phyloP scores from a whole-genome alignment of 345 rosid genomes.

The Citrus maxima region DNA sequence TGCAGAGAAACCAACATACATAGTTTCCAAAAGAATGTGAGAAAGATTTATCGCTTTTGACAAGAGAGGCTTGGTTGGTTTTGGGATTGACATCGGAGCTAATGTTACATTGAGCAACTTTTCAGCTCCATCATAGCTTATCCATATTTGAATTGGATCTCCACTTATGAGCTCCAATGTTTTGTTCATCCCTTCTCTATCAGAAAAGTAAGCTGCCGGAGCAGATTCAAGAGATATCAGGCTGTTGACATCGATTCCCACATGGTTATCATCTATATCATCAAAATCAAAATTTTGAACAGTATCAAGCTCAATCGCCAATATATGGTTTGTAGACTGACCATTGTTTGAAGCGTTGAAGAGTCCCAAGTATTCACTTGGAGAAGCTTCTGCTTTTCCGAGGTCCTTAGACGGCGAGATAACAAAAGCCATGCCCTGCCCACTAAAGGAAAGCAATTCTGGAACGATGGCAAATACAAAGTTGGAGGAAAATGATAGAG shows the following conservation, averaged over 20 bases:
- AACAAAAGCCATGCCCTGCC: slow-evolving; percentile 43
- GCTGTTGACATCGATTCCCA: slow-evolving; percentile 49
- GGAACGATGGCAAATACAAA: slow-evolving; percentile 42
- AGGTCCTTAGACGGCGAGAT: slow-evolving; percentile 31
- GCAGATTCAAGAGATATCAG: slow-evolving; percentile 21
- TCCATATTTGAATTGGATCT: slow-evolving; percentile 43
- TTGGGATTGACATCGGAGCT: slow-evolving; percentile 19
- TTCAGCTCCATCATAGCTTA: slow-evolving; percentile 41
- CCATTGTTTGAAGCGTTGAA: slow-evolving; percentile 42
- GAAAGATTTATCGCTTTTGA: slow-evolving; percentile 25
- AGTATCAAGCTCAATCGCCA: slow-evolving; percentile 58
- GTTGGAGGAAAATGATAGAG: slow-evolving; percentile 36
- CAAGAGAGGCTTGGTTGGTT: slow-evolving; percentile 37
- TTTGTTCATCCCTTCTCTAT: slow-evolving; percentile 2
- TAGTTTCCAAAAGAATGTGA: slow-evolving; percentile 4
- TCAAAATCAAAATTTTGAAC: slow-evolving; percentile 32
- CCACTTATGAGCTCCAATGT: slow-evolving; percentile 29
- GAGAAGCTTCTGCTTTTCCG: background rate
- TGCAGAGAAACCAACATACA: slow-evolving; percentile 30
- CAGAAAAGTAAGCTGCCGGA: slow-evolving; percentile 35
- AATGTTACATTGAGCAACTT: slow-evolving; percentile 31
- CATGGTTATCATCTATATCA: slow-evolving; percentile 50
- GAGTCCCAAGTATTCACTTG: slow-evolving; percentile 40
- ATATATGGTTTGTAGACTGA: slow-evolving; percentile 34
- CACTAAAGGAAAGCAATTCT: slow-evolving; percentile 16